phyloP scores from a whole-genome alignment of 2,329 filamentous ascomycete species.

The Pyrenophora tritici-repentis region DNA sequence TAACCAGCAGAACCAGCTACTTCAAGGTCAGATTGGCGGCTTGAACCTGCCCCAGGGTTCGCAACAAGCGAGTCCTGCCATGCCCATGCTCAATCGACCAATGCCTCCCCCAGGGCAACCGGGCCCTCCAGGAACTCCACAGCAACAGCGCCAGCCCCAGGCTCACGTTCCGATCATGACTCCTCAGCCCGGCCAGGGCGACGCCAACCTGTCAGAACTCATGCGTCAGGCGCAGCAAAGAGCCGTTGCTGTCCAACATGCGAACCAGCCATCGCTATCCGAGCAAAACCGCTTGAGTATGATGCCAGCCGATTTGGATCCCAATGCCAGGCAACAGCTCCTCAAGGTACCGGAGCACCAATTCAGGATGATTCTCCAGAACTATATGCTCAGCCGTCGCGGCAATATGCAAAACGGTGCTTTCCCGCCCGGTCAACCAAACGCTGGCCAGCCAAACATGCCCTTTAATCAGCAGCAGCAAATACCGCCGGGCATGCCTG shows the following conservation, averaged over 20 bases:
- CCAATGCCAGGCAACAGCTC: slow-evolving; percentile 38
- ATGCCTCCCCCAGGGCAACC: slow-evolving; percentile 54
- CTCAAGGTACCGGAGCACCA: slow-evolving; percentile 43
- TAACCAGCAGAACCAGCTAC: slow-evolving; percentile 38
- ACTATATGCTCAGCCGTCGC: slow-evolving; percentile 30
- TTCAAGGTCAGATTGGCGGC: slow-evolving; percentile 47
- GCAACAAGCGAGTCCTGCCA: slow-evolving; percentile 53
- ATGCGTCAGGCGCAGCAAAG: slow-evolving; percentile 45
- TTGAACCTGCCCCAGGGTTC: slow-evolving; percentile 50
- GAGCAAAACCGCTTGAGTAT: slow-evolving; percentile 40
- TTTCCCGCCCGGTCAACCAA: slow-evolving; percentile 26
- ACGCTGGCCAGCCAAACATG: slow-evolving; percentile 34
- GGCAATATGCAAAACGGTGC: slow-evolving; percentile 30
- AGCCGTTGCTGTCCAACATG: slow-evolving; percentile 34
- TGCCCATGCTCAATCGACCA: slow-evolving; percentile 52
- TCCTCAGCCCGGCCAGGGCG: slow-evolving; percentile 35
- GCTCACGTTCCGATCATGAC: slow-evolving; percentile 44
- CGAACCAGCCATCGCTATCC: slow-evolving; percentile 34
- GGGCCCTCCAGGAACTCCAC: slow-evolving; percentile 39
- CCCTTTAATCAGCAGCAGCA: slow-evolving; percentile 39
- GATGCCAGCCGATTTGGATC: slow-evolving; percentile 39
- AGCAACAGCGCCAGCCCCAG: slow-evolving; percentile 43
- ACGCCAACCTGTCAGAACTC: slow-evolving; percentile 37
- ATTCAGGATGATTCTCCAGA: slow-evolving; percentile 36
- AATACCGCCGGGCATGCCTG: slow-evolving; percentile 26